Base-by-base conservation (phyloP, 257 asterid species). In the Solanum okadae region DNA sequence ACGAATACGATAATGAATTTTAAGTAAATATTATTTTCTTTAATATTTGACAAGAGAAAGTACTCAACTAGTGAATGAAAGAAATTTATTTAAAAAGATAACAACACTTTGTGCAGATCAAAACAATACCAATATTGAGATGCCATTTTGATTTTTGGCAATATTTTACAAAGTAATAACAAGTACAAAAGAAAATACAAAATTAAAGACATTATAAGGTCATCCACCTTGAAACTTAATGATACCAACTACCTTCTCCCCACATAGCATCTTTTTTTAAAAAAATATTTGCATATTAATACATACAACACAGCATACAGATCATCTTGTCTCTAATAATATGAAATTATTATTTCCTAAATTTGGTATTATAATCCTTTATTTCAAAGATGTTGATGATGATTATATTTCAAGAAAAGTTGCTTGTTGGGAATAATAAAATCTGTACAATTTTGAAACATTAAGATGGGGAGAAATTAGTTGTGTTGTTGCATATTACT, bases 121-220 rank as follows among this genome's bases (percentile, higher is more conserved):
- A 67, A 49, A 23, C 52, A 76, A 76, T 76, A 33, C 38, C 37
- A 3, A 13, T 87, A 20, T 72, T 59, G 85, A 61, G 86, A 89
- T 61, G 61, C 65, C 72, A 38, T 75, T 73, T 52, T 16, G 23
- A 52, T 52, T 52, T 52, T 16, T 71, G 61, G 77, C 23, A 83
- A 56, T 76, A 35, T 52, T 52, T 86, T 87, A 83, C 90, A 81
- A 59, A 67, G 75, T 90, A 88, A 88, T 88, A 68, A 9, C 46
- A 37, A 76, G 38, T 46, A 71, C 46, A 73, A 49, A 25, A n/a
- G 31, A 63, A 25, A 40, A 27, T 44, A 10, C 34, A 65, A 46
- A 52, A 52, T 52, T 52, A 16, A 83, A 61, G 42, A 46, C n/a
- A 84, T 65, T 27, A 11, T 52, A 52, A 52, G 12, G 49, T 31